Base-by-base conservation (phyloP, 2,329 filamentous ascomycete species). In the Camillea tinctor region DNA sequence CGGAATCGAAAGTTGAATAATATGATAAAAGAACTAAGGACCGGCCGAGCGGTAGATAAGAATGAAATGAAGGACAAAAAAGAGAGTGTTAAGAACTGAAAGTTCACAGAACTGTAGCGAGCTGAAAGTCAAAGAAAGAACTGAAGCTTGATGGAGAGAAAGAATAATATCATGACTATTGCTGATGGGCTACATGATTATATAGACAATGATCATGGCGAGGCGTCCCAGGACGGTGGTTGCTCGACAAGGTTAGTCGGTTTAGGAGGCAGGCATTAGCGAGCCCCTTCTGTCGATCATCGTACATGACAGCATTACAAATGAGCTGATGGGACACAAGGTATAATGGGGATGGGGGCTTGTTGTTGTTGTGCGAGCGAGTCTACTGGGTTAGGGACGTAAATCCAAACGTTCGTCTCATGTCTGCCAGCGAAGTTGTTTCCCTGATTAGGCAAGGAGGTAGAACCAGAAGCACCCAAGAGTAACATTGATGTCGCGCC, bases 31-130 rank as follows among this genome's bases (percentile, higher is more conserved):
- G 63, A 52, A 61, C 44, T 57, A 61, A 68, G 65, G 64, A 68
- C 72, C 71, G 71, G 64, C 70, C 66, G 57, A 50, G 71, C 72
- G 72, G 71, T 68, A 57, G 56, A 48, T 61, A 57, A 57, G 56
- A 61, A 66, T 68, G 69, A 67, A 44, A 44, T 44, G 64, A 68
- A 68, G 60, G 65, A 63, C 64, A 65, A 64, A 72, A 72, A 64
- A 72, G 72, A 70, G 64, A 71, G 69, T 64, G 73, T 71, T 48
- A 65, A 67, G 68, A 72, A 73, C 64, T 58, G 57, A 71, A 71
- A 74, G 75, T 74, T 76, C 73, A 68, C 74, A 75, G 73, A 76
- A 76, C 75, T 72, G 66, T 59, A 60, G 60, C 52, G 60, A 60
- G 60, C 52, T 62, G 64, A 58, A 66, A 62, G 59, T 64, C 63